Evolutionary conservation across 2,329 filamentous ascomycete species (phyloP).

Genomic region (Colletotrichum sp.): DNA sequence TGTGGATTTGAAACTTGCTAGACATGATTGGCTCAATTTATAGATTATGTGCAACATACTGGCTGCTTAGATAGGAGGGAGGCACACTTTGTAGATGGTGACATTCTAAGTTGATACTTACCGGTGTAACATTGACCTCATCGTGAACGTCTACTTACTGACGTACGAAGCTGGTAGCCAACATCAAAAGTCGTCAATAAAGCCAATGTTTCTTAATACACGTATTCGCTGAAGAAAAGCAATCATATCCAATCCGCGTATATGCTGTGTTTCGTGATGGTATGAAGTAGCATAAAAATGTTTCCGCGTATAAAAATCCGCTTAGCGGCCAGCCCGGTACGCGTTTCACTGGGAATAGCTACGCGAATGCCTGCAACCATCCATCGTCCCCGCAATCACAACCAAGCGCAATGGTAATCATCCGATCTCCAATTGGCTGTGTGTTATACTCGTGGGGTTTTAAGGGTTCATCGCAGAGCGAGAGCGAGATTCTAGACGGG

Average conservation of each 20-base stretch:
- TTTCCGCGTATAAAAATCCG: constrained; percentile 3
- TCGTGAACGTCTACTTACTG: neutral
- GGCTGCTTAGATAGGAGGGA: neutral
- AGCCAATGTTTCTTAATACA: neutral
- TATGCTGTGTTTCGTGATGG: neutral
- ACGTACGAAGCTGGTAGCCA: neutral
- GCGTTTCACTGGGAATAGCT: constrained; percentile 3
- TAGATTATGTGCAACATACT: neutral
- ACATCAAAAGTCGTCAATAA: neutral
- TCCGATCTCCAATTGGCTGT: neutral
- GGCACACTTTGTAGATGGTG: neutral
- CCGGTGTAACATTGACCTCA: neutral
- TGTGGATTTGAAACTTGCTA: neutral
- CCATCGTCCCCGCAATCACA: neutral
- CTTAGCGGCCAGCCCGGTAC: neutral
- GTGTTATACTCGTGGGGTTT: neutral
- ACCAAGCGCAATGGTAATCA: neutral
- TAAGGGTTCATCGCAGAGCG: neutral
- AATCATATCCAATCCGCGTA: neutral
- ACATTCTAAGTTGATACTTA: neutral
- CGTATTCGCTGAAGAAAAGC: neutral
- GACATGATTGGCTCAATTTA: neutral
- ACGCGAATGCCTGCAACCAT: neutral
- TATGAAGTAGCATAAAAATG: neutral
- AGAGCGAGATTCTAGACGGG: neutral